phyloP scores from a whole-genome alignment of 192 early-diverging fungal species.

The Coemansia sp. region DNA sequence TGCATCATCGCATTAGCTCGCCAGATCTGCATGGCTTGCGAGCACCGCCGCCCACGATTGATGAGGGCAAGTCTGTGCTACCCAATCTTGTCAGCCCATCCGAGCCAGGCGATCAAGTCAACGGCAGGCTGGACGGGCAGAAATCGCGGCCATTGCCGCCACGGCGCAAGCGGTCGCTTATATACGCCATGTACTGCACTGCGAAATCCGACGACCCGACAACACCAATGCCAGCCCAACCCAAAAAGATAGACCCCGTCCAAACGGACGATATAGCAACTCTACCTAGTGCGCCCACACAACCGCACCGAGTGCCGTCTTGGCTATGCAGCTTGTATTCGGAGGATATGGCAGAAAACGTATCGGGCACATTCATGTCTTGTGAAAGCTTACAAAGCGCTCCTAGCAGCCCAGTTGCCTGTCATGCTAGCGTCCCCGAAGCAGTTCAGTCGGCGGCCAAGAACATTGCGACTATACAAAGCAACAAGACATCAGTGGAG shows the following conservation, averaged over 20 bases:
- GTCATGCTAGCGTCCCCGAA: not conserved
- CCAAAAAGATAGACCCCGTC: not conserved
- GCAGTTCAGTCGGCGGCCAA: not conserved
- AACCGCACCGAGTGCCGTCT: conserved; percentile 5
- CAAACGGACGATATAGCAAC: not conserved
- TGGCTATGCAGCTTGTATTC: not conserved
- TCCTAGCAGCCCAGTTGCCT: not conserved
- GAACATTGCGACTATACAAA: not conserved
- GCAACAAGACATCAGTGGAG: conserved; percentile 9
- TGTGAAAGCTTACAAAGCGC: conserved; percentile 25
- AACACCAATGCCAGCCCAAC: not conserved
- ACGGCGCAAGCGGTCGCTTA: conserved; percentile 48
- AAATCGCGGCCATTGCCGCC: conserved; percentile 13
- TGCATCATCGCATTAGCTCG: conserved; percentile 13
- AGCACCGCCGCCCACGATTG: conserved; percentile 3
- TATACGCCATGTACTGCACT: conserved; percentile 50
- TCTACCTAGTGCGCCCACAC: not conserved
- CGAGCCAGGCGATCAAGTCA: not conserved
- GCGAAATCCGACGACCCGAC: conserved; percentile 16
- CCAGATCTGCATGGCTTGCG: not conserved
- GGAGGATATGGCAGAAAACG: conserved; percentile 1
- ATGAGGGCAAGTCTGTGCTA: not conserved
- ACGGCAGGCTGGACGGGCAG: not conserved
- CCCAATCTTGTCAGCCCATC: not conserved
- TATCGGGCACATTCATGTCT: conserved; percentile 32